Evolutionary conservation across 768 basidiomycete genomes (phyloP).

Genomic region (Naganishia vishniacii): DNA sequence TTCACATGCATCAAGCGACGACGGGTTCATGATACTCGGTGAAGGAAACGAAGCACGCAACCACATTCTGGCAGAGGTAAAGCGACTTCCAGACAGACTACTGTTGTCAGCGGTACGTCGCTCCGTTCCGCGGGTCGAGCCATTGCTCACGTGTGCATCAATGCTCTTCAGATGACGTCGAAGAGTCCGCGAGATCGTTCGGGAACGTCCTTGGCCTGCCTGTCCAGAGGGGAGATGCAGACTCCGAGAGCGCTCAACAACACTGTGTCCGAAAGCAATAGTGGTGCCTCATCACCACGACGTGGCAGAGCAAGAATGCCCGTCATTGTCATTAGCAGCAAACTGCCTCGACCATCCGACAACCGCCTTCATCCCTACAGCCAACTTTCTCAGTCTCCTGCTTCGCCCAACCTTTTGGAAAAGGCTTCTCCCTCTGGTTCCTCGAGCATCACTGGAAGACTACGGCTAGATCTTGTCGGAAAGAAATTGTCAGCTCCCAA

Average conservation of each 20-base stretch:
- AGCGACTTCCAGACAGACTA: too few relatives aligned
- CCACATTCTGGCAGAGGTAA: too few relatives aligned
- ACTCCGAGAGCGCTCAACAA: background rate
- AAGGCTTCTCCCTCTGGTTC: background rate
- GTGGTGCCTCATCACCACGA: constrained; percentile 5
- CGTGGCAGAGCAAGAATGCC: constrained; percentile 12
- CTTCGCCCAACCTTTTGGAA: background rate
- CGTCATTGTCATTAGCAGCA: constrained; percentile 14
- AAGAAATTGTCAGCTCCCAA: background rate
- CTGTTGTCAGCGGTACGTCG: too few relatives aligned
- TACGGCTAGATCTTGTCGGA: too few relatives aligned
- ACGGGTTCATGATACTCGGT: background rate
- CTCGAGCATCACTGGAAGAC: too few relatives aligned
- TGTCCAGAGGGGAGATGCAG: background rate
- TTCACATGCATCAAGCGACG: background rate
- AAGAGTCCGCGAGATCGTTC: background rate
- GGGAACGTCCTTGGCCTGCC: background rate
- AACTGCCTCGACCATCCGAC: constrained; percentile 2
- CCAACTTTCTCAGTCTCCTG: constrained; percentile 14
- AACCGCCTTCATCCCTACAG: constrained; percentile 16
- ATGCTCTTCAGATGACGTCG: background rate
- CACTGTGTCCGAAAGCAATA: background rate
- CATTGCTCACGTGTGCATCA: too few relatives aligned
- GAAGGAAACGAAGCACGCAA: constrained; percentile 1
- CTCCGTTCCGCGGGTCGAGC: too few relatives aligned